These are phyloP conservation scores for Magnolia officinalis DNA, from an alignment of 164 flowering plant species.

Conservation along the genomic window DNA sequence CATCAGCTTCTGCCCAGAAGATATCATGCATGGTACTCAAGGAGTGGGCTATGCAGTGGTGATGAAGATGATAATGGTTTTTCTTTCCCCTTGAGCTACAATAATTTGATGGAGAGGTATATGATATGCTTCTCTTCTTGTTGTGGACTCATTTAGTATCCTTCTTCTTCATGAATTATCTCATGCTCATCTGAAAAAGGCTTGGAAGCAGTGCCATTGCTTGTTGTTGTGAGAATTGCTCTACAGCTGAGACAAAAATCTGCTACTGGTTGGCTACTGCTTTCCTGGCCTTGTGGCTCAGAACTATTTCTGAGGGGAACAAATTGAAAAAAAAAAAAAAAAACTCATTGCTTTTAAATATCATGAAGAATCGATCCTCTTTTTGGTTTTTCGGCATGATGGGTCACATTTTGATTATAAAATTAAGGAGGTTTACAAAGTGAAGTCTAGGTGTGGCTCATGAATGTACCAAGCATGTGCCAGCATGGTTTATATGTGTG, in stretches of 20 bases:
- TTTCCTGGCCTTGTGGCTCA: neutral
- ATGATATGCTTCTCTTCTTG: conserved; percentile 1
- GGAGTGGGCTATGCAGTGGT: conserved; percentile 54
- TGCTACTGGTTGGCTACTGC: neutral
- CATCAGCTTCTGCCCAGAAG: conserved; percentile 95
- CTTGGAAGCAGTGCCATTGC: neutral
- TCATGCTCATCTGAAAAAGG: neutral
- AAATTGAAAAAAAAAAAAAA: no score
- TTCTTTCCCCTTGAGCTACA: conserved; percentile 78
- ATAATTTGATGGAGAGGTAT: conserved; percentile 73
- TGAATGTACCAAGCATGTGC: no score
- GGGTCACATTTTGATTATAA: no score
- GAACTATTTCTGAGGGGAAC: neutral
- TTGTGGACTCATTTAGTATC: neutral
- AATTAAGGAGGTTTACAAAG: no score
- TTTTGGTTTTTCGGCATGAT: no score
- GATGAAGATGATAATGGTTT: conserved; percentile 68
- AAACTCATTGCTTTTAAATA: no score
- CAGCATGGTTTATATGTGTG: neutral
- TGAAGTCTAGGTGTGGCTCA: no score
- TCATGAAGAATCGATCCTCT: no score
- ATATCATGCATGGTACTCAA: conserved; percentile 97
- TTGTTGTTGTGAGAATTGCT: neutral
- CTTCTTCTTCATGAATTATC: neutral
- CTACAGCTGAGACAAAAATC: neutral